Base-by-base conservation (phyloP, 805 yeast genomes). In the Wickerhamomyces chambardii region DNA sequence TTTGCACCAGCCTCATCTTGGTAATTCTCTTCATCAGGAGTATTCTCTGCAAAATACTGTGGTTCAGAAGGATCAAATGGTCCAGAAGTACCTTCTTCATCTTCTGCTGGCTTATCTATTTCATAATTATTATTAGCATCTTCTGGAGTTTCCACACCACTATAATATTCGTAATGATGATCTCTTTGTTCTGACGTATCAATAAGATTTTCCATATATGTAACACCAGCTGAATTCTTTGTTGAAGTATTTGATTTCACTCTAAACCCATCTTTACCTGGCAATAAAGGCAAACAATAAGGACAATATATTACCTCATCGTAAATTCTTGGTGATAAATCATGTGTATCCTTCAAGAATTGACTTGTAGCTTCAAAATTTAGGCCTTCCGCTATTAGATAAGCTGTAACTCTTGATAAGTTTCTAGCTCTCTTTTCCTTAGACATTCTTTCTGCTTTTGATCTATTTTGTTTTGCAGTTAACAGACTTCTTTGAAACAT, bases 231-330 rank as follows among this genome's bases (percentile, higher is more conserved):
- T 15, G 61, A 48, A 18, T 58, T 59, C 40, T 55, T 58, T 22
- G 59, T 56, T 12, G 64, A 60, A 11, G 51, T 60, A 48, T 83
- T 82, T 2, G 92, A 79, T 51, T 75, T 78, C 12, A 84, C 78
- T 36, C 95, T 63, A 46, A 70, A 81, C 0, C 94, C 87, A 45
- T 78, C 81, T 18, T 68, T 72, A 11, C 97, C 97, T 0, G 95
- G 94, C 3, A 86, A 61, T 19, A 89, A 63, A 0, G 97, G 98
- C 28, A 90, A 63, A 21, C 86, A 72, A 50, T 89, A 90, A 1
- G 95, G 95, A 7, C 84, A 90, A 50, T 89, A 90, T 17, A 92
- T 59, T n/a, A 86, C 95, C 47, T 90, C 97, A 57, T 90, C 96
- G 48, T 90, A 90, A 22, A 83, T 54, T 41, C 97, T 64, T 1